Base-by-base conservation (phyloP, 2,329 filamentous ascomycete genomes). In the Ophiostoma piceae region DNA sequence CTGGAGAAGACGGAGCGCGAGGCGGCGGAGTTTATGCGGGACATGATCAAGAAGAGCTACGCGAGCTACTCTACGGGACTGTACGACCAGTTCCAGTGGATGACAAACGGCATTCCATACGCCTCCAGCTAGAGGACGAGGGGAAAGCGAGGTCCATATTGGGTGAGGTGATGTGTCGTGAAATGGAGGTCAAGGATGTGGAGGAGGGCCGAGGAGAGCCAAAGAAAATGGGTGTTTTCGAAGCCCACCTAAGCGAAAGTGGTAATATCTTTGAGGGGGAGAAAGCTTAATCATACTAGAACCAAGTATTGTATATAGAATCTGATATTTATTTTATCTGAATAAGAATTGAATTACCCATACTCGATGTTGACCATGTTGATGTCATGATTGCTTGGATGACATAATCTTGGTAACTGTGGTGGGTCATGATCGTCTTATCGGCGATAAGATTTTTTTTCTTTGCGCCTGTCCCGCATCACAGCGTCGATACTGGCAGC, bases 1-100 rank as follows among this genome's bases (percentile, higher is more conserved):
- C 82, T 97, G 70, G 95, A 98, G 71, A 94, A 90, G 83, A 92
- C 83, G 70, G 95, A 99, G 80, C 85, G 92, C 66, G 95, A 99
- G 80, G 95, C 96, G 0, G 95, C 94, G 0, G 93, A 97, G 72
- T 96, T 95, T 75, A 96, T 99, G 88, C 88, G 90, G 74, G 92
- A 91, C 69, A 82, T 98, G 75, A 90, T 97, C 77, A 90, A 89
- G 82, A 96, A 91, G 85, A 97, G 94, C 78, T 92, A 95, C 76
- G 87, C 89, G 71, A 97, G 92, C 81, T 92, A 95, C 78, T 94
- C 91, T 70, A 99, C 95, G 1, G 93, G 92, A 74, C 90, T 94
- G 66, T 99, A 99, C 79, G 96, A 99, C 81, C 92, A 97, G 79
- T 99, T 97, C 84, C 95, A 99, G 83, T 74, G 73, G 72, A 74